Conservation (phyloP, 208 protist species). For the Leptomonas pyrrhocoris region DNA sequence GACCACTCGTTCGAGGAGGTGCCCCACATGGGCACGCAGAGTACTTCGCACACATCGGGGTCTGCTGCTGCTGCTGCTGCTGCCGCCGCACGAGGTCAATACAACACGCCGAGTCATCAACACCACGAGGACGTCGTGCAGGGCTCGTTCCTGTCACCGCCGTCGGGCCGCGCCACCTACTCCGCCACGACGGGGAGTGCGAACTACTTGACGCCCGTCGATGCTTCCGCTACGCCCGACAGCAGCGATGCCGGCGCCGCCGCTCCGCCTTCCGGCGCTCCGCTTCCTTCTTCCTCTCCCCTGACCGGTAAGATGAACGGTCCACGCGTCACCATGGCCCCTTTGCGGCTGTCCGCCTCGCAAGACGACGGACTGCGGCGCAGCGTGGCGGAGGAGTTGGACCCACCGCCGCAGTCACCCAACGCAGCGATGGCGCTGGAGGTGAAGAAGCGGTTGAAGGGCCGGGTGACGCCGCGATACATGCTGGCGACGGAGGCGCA, state of each 20-base stretch:
- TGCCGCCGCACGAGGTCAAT: neutral
- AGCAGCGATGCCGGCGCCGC: neutral
- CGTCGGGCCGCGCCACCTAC: neutral
- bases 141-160: neutral
- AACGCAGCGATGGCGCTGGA: neutral
- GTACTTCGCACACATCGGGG: neutral
- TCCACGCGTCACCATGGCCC: slow-evolving; percentile 1
- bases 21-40: neutral
- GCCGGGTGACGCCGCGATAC: slow-evolving; percentile 33
- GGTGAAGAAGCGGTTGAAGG: slow-evolving; percentile 14
- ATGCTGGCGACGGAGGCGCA: slow-evolving; percentile 51
- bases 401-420: neutral
- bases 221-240: neutral
- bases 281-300: neutral
- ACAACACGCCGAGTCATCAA: neutral
- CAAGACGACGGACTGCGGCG: neutral
- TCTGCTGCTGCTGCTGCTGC: neutral
- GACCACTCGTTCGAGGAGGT: neutral
- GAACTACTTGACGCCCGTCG: neutral
- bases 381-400: neutral
- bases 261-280: neutral
- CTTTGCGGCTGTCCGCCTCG: neutral
- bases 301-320: neutral
- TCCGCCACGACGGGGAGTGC: neutral
- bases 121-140: neutral